These are phyloP conservation scores for Herpotrichia juniperi DNA, from an alignment of 2,329 filamentous ascomycete genomes.

Conservation along the genomic window DNA sequence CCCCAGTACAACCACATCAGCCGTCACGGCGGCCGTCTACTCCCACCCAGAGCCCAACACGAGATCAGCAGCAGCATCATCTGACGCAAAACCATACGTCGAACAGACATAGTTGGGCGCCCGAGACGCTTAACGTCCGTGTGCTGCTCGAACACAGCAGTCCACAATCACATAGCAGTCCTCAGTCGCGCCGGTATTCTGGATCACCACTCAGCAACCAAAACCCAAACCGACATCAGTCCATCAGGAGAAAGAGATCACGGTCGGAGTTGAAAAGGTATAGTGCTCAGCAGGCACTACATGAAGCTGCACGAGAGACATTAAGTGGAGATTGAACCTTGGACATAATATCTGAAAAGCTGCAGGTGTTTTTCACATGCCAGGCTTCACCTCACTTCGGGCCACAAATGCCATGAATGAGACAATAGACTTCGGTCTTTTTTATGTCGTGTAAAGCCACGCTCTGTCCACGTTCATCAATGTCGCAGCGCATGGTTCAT, in stretches of 20 bases:
- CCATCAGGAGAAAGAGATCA: conserved; percentile 31
- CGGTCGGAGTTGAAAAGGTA: conserved; percentile 31
- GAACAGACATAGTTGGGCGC: conserved; percentile 26
- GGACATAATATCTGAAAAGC: not conserved
- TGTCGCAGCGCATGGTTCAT: not conserved
- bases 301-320: conserved; percentile 23
- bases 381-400: not conserved
- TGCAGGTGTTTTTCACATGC: not conserved
- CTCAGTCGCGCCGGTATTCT: conserved; percentile 26
- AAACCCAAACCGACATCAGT: conserved; percentile 23
- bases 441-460: not conserved
- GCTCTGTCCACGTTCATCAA: not conserved
- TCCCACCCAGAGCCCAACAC: no score
- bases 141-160: conserved; percentile 33
- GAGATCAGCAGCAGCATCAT: conserved; percentile 7
- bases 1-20: conserved; percentile 1
- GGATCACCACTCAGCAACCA: conserved; percentile 21
- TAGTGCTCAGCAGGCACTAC: conserved; percentile 27
- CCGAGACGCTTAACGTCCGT: conserved; percentile 34
- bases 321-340: conserved; percentile 11
- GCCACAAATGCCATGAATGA: not conserved
- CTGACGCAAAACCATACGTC: conserved; percentile 6
- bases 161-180: conserved; percentile 15
- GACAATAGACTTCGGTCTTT: not conserved
- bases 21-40: conserved; percentile 10